Base-by-base conservation (phyloP, 768 basidiomycete species). In the Suillus spraguei region DNA sequence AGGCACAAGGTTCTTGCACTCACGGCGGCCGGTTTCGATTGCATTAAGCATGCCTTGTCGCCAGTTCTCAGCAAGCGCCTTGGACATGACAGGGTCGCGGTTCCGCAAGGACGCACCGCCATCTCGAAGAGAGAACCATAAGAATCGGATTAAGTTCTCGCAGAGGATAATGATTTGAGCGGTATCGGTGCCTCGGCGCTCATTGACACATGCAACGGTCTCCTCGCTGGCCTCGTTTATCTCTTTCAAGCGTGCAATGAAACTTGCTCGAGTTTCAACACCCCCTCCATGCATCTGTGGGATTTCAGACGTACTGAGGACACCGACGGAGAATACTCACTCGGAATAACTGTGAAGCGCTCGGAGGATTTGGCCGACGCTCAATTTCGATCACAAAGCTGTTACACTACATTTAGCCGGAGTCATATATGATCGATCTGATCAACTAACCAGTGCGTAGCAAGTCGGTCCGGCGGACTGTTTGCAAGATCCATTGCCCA, bases 91-190 rank as follows among this genome's bases (percentile, higher is more conserved):
- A 28, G 60, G 58, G 33, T 72, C 68, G 14, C 63, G 52, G 36
- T 60, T 60, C 50, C 71, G 65, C 32, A 66, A 50, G 1, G 61
- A 62, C 24, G 72, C 70, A 7, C 72, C 72, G 8, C 71, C 71
- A 49, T 76, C 72, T 4, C 67, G 66, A 22, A 71, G 59, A 32
- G 73, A 73, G 56, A 76, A 73, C 75, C 75, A 75, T 44, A 75
- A 59, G 13, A 72, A 60, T 20, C 75, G 74, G 24, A 67, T 42
- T 33, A 72, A 36, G 39, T 64, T 67, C 41, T 71, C 67, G 24
- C 69, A 69, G 11, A 64, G 6, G 52, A 76, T 52, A 33, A 69
- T 61, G 52, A 71, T 73, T 56, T 76, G 75, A 14, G 65, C 63
- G 1, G 75, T 75, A 59, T 76, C 69, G 44, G 54, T 67, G 35